Evolutionary conservation across 2,329 filamentous ascomycete genomes (phyloP).

Genomic region (Microdochium paspali): DNA sequence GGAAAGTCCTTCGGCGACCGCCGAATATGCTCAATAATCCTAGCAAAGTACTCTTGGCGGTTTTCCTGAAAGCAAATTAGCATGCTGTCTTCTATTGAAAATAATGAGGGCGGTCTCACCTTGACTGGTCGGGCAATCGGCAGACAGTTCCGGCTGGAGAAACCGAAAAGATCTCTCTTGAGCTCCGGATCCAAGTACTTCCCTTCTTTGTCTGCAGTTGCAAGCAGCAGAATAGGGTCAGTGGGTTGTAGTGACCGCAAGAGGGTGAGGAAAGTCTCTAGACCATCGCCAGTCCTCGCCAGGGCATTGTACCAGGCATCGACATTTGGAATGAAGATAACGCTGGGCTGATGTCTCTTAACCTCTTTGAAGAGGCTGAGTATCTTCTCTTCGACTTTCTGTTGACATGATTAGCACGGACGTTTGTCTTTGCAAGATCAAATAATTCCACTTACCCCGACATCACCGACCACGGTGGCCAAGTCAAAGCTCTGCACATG

Average conservation of each 20-base stretch:
- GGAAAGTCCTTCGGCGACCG: constrained; percentile 81
- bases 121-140: constrained; percentile 57
- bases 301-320: constrained; percentile 82
- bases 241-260: constrained; percentile 77
- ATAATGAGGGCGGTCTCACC: constrained; percentile 28
- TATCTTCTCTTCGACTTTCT: constrained; percentile 76
- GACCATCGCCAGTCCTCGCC: constrained; percentile 22
- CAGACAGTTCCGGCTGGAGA: constrained; percentile 69
- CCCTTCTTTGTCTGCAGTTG: constrained; percentile 66
- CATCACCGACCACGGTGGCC: constrained; percentile 76
- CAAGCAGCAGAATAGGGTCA: constrained; percentile 80
- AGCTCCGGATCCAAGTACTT: constrained; percentile 53
- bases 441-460: constrained; percentile 50
- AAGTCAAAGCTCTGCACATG: constrained; percentile 95
- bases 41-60: constrained; percentile 72
- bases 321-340: constrained; percentile 88
- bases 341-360: constrained; percentile 86
- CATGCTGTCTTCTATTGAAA: not conserved
- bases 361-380: constrained; percentile 88
- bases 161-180: constrained; percentile 74
- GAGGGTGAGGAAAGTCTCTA: constrained; percentile 66
- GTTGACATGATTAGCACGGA: constrained; percentile 13
- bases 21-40: constrained; percentile 65
- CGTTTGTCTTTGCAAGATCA: constrained; percentile 2
- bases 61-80: constrained; percentile 33